Evolutionary conservation across 768 basidiomycete species (phyloP), one percentile per base, ranked within the genome.

Genomic region (Suillus cothurnatus): DNA sequence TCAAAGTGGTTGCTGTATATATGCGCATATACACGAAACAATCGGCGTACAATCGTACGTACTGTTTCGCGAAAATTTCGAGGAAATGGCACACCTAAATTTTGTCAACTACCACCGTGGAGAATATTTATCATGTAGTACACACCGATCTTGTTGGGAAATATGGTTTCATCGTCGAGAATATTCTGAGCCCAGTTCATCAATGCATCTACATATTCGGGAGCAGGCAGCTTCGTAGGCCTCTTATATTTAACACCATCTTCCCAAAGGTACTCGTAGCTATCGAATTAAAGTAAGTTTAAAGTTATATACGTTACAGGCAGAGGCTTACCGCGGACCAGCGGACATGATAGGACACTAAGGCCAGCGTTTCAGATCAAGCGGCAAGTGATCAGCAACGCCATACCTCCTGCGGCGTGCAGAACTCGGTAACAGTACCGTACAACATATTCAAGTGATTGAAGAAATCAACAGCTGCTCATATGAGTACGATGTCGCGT

Each of bases 401-500:
- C 74, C 84, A 70, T 72, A 92, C 95, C 85, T 97, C 95, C 73
- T 95, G 88, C 12, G 90, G 85, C 21, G 93, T 98, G 77, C 97
- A 99, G 74, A 99, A 99, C 79, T 99, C 97, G 2, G 97, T 97
- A 28, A 99, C 89, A 12, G 95, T 97, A 14, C 97, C 97, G 72
- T 99, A 99, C 23, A 99, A 82, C 97, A 99, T 99, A 76, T 99
- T 99, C 69, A 99, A 80, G 74, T 99, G 97, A 74, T 99, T 99
- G 85, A 99, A 99, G 81, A 99, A 99, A 77, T 99, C 97, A 66
- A 99, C 97, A 36, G 95, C 97, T 99, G 70, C 21, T 17, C 45
- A 58, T 7, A 53, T 45, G 32, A 39, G 64, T 70, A 65, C 63
- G 28, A 43, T 21, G 1, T 32, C 34, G 4, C 28, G 28, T 31